Conservation (phyloP, 2,329 filamentous ascomycete species). For the Mollisia scopiformis region DNA sequence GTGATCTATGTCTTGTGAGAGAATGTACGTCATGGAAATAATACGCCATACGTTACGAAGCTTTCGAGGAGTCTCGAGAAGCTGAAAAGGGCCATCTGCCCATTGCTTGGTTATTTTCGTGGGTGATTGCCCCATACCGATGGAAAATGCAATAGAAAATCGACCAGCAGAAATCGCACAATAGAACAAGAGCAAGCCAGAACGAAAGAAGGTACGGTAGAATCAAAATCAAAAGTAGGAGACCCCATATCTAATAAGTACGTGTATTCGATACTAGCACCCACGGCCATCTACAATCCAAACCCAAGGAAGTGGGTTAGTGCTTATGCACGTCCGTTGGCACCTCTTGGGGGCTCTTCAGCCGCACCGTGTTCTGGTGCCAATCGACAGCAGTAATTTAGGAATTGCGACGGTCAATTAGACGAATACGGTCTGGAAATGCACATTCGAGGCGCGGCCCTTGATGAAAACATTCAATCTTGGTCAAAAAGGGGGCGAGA, state of each 20-base stretch:
- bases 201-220: not conserved
- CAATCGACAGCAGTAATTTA: not conserved
- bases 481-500: no score
- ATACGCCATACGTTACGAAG: slow-evolving; percentile 9
- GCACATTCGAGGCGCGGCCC: no score
- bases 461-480: no score
- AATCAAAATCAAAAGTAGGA: not conserved
- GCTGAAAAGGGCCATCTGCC: slow-evolving; percentile 26
- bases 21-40: not conserved
- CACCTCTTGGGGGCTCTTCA: not conserved
- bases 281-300: not conserved
- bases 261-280: not conserved
- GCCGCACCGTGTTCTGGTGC: not conserved
- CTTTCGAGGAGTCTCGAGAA: slow-evolving; percentile 25
- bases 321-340: not conserved
- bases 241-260: not conserved
- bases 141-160: not conserved
- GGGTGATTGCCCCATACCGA: slow-evolving; percentile 12
- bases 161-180: not conserved
- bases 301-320: not conserved
- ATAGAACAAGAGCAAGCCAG: not conserved
- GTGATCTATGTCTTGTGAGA: slow-evolving; percentile 6
- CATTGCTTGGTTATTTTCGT: slow-evolving; percentile 24
- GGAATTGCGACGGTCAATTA: not conserved
- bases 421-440: no score